Evolutionary conservation across 495 filamentous ascomycete species (phyloP).

Genomic region (Aspergillus ostianus): DNA sequence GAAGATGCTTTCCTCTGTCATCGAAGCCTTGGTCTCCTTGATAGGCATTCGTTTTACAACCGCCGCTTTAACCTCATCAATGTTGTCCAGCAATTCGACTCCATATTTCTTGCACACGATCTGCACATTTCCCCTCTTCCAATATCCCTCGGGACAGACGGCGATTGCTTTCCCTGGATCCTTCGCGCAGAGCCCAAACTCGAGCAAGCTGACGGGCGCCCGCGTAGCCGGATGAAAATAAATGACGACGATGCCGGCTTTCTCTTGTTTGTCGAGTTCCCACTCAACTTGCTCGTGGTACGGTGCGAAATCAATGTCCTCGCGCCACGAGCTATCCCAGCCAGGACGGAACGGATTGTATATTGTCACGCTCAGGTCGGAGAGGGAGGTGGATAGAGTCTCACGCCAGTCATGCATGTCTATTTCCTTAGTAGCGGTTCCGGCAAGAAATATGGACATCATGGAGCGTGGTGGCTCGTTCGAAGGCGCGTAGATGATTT

Average conservation of each 20-base stretch:
- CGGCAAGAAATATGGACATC: constrained; percentile 11
- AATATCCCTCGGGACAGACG: constrained; percentile 50
- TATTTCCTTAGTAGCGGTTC: constrained; percentile 5
- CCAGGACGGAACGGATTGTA: constrained; percentile 55
- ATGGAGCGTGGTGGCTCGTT: constrained; percentile 5
- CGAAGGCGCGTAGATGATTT: constrained; percentile 12
- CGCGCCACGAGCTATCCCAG: constrained; percentile 55
- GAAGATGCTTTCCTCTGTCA: too few relatives aligned
- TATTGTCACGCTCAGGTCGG: constrained; percentile 49
- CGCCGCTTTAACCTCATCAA: constrained; percentile 13
- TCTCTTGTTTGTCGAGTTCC: constrained; percentile 53
- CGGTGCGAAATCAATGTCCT: constrained; percentile 36
- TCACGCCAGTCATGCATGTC: constrained; percentile 9
- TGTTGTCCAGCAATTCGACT: constrained; percentile 15
- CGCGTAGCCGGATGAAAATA: constrained; percentile 49
- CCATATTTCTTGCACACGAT: constrained; percentile 47
- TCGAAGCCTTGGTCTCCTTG: too few relatives aligned
- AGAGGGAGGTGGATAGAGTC: constrained; percentile 10
- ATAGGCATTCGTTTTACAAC: constrained; percentile 22
- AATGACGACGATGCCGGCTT: constrained; percentile 51
- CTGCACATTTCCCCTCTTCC: constrained; percentile 56
- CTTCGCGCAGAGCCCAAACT: constrained; percentile 49
- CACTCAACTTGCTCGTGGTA: constrained; percentile 56
- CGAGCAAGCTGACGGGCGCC: constrained; percentile 50
- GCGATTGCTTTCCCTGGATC: constrained; percentile 48